Percentiles rank a stretch among this genome's conserved stretches.
Conservation (phyloP, 495 filamentous ascomycete species). For the Podospora comata region DNA sequence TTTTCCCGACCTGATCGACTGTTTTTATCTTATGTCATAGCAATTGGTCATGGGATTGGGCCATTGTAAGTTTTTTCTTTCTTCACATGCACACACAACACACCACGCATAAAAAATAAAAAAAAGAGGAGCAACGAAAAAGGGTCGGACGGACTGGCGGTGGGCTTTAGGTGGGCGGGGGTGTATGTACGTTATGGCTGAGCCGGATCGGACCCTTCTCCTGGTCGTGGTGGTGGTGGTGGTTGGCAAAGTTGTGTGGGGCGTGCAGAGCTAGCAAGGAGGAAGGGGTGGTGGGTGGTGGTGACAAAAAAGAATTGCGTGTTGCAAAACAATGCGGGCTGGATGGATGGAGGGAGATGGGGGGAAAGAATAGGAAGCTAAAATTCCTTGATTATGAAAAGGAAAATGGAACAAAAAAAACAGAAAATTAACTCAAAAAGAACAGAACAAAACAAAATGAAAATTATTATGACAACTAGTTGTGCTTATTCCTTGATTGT, state of each 20-base stretch:
- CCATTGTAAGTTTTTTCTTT: conserved; percentile 1
- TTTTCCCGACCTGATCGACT: conserved; percentile 4
- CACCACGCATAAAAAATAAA: background rate
- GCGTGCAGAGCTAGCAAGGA: background rate
- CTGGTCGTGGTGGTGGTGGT: background rate
- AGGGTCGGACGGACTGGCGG: background rate
- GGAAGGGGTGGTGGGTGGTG: background rate
- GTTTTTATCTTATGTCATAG: conserved; percentile 5
- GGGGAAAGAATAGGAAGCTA: background rate
- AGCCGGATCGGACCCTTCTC: background rate
- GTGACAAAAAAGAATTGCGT: background rate
- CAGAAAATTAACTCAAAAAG: background rate
- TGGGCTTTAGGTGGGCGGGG: background rate
- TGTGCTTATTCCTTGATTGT: background rate
- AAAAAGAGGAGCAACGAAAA: background rate
- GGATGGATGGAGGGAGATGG: background rate
- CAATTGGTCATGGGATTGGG: background rate
- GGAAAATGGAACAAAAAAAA: background rate
- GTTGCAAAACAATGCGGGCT: background rate
- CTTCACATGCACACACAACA: conserved; percentile 8
- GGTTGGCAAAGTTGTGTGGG: background rate
- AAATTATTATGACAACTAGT: background rate
- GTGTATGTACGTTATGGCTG: background rate
- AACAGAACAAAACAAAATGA: conserved; percentile 1
- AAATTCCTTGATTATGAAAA: background rate